Evolutionary conservation across 2,329 filamentous ascomycete species (phyloP), one percentile per base, ranked within the genome.

Genomic region (Aspergillus pseudoviridinutans): DNA sequence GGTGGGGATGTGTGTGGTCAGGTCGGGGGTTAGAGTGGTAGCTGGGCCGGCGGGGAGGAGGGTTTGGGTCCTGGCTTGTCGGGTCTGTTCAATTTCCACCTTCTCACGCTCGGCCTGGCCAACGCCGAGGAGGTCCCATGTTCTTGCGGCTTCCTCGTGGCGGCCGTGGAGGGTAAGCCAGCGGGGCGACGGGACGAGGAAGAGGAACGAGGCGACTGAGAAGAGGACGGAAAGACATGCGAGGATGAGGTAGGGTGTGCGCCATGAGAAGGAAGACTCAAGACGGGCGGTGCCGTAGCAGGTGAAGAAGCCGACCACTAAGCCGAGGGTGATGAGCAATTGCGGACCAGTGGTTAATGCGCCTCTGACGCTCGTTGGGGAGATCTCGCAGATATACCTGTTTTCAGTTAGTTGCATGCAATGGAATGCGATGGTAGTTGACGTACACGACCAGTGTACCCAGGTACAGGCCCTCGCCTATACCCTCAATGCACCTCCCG

Each of bases 401-500:
- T n/a, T 8, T 10, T 25, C 12, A 14, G 35, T 58, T 17, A 62
- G 58, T 28, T 24, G 7, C 14, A 38, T 38, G 32, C 32, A 12
- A 38, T 17, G 6, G 14, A 17, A 2, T 32, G 14, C 22, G 22
- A 4, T 27, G 22, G 46, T 20, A 2, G 22, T 25, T 12, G 9
- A 55, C 59, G 22, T 61, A 79, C 65, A 86, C 83, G 9, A 78
- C 75, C 25, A 83, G 68, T n/a, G 77, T 84, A n/a, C 80, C 79
- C 4, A 87, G 64, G 61, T 80, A 86, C 1, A 86, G 66, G 0
- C 85, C 84, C 62, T 87, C 79, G 0, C 86, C 86, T 10, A 86
- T 64, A 0, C 85, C 85, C n/a, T 77, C 79, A 3, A 88, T 63
- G 0, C 77, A 75, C 1, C 85, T 74, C 0, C 85, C 85, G 3